These are phyloP conservation scores for Emmonsiellopsis sp. DNA, from an alignment of 2,329 filamentous ascomycete species.

Conservation along the genomic window DNA sequence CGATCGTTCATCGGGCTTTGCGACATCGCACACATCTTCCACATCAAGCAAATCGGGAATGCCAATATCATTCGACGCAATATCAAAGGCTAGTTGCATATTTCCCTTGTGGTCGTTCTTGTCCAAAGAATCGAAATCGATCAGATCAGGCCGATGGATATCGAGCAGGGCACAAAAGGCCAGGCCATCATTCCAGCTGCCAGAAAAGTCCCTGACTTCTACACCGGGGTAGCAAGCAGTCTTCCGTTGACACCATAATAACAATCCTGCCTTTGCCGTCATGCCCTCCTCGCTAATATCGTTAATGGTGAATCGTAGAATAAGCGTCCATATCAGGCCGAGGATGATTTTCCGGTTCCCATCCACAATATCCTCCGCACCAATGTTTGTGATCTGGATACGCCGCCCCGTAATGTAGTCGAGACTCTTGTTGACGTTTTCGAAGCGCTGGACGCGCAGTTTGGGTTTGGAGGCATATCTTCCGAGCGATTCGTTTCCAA, in stretches of 20 bases:
- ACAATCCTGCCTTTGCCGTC: slow-evolving; percentile 89
- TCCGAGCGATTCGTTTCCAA: slow-evolving; percentile 87
- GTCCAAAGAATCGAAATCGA: slow-evolving; percentile 91
- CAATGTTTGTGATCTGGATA: slow-evolving; percentile 98
- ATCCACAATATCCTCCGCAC: slow-evolving; percentile 95
- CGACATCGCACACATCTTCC: slow-evolving; percentile 94
- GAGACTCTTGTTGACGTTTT: slow-evolving; percentile 93
- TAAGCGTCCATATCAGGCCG: slow-evolving; percentile 95
- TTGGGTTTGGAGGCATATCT: slow-evolving; percentile 96
- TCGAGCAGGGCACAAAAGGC: slow-evolving; percentile 94
- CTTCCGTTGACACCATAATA: slow-evolving; percentile 97
- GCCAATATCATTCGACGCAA: slow-evolving; percentile 90
- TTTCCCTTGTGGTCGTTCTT: slow-evolving; percentile 91
- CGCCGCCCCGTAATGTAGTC: slow-evolving; percentile 84
- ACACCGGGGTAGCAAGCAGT: slow-evolving; percentile 98
- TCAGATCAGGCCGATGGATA: slow-evolving; percentile 92
- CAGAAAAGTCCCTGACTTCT: slow-evolving; percentile 87
- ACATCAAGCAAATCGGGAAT: slow-evolving; percentile 94
- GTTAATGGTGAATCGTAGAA: slow-evolving; percentile 94
- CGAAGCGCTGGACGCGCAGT: slow-evolving; percentile 90
- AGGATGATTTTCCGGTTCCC: slow-evolving; percentile 96
- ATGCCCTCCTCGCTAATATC: slow-evolving; percentile 98
- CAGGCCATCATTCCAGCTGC: slow-evolving; percentile 93
- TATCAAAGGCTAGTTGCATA: slow-evolving; percentile 96
- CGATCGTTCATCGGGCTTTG: slow-evolving; percentile 89